Evolutionary conservation across 495 filamentous ascomycete genomes (phyloP), one percentile per base, ranked within the genome.

Genomic region (Opeltia flavorubescens): DNA sequence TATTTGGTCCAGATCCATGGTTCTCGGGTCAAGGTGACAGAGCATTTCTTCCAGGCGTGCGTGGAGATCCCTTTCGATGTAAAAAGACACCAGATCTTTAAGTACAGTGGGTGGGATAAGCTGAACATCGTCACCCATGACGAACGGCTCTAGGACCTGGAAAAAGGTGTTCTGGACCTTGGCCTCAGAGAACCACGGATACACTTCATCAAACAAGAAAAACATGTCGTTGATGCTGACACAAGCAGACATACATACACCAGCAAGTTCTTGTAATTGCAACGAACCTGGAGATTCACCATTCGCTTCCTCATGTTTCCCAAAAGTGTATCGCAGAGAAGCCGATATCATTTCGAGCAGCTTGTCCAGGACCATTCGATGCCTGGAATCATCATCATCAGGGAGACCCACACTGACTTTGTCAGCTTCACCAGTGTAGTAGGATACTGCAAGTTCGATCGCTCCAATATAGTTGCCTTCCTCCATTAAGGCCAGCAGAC

Each of bases 401-500:
- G 91, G 91, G 15, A 98, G 71, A 4, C 93, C 91, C 46, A 98
- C 80, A 0, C 91, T 95, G 43, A 96, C 69, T 55, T 89, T 95
- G 54, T 94, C 85, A 23, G 84, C 75, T 57, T 84, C 77, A 18
- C 91, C 93, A 11, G 77, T 79, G 61, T 94, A 95, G 62, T 94
- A 98, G 0, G 82, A 79, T 1, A 88, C 95, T 3, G 91, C 91
- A 54, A 95, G 71, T 49, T 76, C 71, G 44, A 98, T 95, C 5
- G 93, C 89, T 5, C 79, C 80, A 53, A 98, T 86, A 53, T 88
- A 93, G 57, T 94, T 86, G 24, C 91, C 91, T 36, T 86, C 80
- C 58, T 96, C 88, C 86, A 98, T 94, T 48, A 95, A 68, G 1
- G 89, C 89, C 45, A 94, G 76, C n/a, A 98, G 68, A 50, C 91